Percentiles rank a stretch among this genome's conserved stretches.
phyloP scores from a whole-genome alignment of 768 basidiomycete genomes.

The Lactifluus pinguis region DNA sequence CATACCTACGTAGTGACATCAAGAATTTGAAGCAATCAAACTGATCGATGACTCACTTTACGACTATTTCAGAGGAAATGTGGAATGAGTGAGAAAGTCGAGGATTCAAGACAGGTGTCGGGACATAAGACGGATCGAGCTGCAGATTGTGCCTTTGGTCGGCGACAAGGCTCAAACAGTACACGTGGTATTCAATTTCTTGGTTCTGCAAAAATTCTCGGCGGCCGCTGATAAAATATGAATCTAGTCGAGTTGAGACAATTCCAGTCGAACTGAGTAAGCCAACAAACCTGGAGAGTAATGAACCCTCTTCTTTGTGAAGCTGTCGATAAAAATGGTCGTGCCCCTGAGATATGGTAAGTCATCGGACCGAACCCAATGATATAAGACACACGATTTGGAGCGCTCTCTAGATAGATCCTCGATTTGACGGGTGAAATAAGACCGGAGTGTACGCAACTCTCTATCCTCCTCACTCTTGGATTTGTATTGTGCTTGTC shows the following conservation, averaged over 20 bases:
- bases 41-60: background rate
- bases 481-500: constrained; percentile 1
- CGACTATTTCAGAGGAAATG: background rate
- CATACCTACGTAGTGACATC: background rate
- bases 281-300: constrained; percentile 2
- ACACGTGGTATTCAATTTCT: constrained; percentile 6
- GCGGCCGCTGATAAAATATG: constrained; percentile 7
- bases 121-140: constrained; percentile 15
- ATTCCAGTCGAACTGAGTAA: background rate
- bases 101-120: background rate
- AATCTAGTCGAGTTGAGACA: background rate
- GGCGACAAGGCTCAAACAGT: background rate
- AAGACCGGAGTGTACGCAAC: background rate
- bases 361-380: background rate
- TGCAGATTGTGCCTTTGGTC: constrained; percentile 13
- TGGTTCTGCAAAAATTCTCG: constrained; percentile 7
- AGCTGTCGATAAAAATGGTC: background rate
- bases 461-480: background rate
- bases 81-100: constrained; percentile 9
- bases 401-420: constrained; percentile 1
- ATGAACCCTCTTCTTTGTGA: constrained; percentile 1
- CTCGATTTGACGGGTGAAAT: constrained; percentile 1
- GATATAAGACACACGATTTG: background rate
- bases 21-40: background rate
- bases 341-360: background rate